These are phyloP conservation scores for Trypethelium eluteriae DNA, from an alignment of 495 filamentous ascomycete genomes.

Conservation along the genomic window DNA sequence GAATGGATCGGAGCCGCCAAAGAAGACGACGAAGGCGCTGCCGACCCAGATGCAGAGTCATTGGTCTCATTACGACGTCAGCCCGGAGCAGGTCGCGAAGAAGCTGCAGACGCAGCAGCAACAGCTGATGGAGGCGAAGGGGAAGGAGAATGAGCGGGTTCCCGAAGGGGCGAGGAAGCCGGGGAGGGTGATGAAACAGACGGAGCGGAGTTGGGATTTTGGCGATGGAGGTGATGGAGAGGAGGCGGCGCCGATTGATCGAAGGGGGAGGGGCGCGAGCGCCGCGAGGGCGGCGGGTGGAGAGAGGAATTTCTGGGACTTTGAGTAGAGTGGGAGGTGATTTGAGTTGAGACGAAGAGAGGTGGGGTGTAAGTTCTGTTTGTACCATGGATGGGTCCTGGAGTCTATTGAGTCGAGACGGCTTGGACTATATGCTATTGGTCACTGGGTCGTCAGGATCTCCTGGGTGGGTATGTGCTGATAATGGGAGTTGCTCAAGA, in stretches of 20 bases:
- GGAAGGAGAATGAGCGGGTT: conserved; percentile 35
- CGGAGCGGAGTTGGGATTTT: conserved; percentile 52
- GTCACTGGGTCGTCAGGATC: no score
- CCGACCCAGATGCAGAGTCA: conserved; percentile 13
- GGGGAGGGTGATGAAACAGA: conserved; percentile 63
- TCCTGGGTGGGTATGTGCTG: neutral
- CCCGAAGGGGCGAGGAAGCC: conserved; percentile 56
- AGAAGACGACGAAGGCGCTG: neutral
- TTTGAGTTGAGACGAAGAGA: neutral
- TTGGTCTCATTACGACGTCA: conserved; percentile 17
- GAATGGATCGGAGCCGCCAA: neutral
- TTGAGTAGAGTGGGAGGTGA: conserved; percentile 25
- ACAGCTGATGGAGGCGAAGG: conserved; percentile 21
- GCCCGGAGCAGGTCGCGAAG: conserved; percentile 19
- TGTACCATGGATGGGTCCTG: neutral
- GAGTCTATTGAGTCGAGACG: neutral
- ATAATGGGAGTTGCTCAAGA: neutral
- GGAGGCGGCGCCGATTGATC: conserved; percentile 18
- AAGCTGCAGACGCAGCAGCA: neutral
- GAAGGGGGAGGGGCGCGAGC: conserved; percentile 28
- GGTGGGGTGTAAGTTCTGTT: neutral
- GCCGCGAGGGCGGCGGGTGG: conserved; percentile 36
- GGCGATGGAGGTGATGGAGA: conserved; percentile 50
- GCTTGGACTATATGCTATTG: neutral
- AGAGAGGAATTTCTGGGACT: conserved; percentile 45